Evolutionary conservation across 2,329 filamentous ascomycete species (phyloP).

Genomic region (Colletotrichum echinochloae): DNA sequence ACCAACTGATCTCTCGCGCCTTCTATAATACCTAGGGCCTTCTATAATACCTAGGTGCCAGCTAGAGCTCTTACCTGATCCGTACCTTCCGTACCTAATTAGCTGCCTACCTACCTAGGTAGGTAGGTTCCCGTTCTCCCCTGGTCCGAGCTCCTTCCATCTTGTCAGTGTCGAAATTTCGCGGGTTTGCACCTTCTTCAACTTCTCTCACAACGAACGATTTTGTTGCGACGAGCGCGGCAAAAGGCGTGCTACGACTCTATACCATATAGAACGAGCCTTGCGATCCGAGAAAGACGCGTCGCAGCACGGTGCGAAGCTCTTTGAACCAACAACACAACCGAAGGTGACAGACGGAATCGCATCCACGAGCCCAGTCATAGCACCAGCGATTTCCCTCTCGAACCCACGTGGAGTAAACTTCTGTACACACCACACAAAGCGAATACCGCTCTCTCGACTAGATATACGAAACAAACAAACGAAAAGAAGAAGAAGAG

Average conservation of each 20-base stretch:
- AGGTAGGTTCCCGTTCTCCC: neutral
- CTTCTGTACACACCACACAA: no score
- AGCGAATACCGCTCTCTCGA: neutral
- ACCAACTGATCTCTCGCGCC: neutral
- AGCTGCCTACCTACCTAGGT: no score
- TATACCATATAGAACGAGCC: neutral
- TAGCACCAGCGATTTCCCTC: slow-evolving; percentile 39
- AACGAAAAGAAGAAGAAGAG: neutral
- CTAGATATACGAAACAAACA: neutral
- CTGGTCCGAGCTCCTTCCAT: slow-evolving; percentile 36
- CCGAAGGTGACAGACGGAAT: slow-evolving; percentile 40
- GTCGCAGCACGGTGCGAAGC: slow-evolving; percentile 37
- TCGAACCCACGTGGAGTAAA: neutral
- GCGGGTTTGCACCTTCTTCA: slow-evolving; percentile 17
- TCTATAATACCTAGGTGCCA: neutral
- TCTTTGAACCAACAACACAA: slow-evolving; percentile 16
- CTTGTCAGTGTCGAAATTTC: slow-evolving; percentile 37
- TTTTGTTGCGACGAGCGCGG: neutral
- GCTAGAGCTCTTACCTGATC: slow-evolving; percentile 11
- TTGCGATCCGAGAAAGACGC: slow-evolving; percentile 18
- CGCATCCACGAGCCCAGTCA: slow-evolving; percentile 33
- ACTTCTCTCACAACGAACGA: neutral
- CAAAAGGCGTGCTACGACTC: neutral
- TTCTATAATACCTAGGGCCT: neutral
- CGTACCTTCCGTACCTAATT: no score